Evolutionary conservation across 148 eudicot species (phyloP).

Genomic region (Oxyria digyna): DNA sequence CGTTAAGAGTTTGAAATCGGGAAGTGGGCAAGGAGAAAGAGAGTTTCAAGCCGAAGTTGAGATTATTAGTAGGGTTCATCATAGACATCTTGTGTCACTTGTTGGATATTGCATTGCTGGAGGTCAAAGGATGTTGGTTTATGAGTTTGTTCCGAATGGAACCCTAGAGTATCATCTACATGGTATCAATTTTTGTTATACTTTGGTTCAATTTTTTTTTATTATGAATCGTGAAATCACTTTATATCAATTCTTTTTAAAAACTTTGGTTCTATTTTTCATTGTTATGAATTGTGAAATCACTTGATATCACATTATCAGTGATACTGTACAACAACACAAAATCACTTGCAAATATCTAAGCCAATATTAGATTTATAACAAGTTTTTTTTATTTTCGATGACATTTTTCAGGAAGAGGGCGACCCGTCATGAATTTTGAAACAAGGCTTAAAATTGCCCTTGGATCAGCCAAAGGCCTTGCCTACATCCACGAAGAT

Average conservation of each 20-base stretch:
- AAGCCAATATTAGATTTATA: too few relatives aligned
- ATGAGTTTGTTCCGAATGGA: conserved; percentile 50
- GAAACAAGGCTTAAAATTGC: conserved; percentile 40
- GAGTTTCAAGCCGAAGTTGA: conserved; percentile 88
- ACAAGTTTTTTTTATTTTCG: too few relatives aligned
- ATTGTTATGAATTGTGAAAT: too few relatives aligned
- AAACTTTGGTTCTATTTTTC: too few relatives aligned
- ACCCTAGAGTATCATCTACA: conserved; percentile 73
- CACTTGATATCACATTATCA: too few relatives aligned
- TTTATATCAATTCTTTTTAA: too few relatives aligned
- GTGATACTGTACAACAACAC: too few relatives aligned
- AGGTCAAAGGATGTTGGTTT: conserved; percentile 64
- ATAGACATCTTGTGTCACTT: conserved; percentile 74
- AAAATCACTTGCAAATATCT: too few relatives aligned
- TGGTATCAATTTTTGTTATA: conserved; percentile 31
- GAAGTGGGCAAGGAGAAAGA: conserved; percentile 76
- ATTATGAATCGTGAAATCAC: too few relatives aligned
- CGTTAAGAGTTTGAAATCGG: conserved; percentile 61
- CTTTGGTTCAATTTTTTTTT: background rate
- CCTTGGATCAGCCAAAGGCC: conserved; percentile 52
- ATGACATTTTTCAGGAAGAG: conserved; percentile 22
- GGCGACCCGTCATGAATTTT: conserved; percentile 33
- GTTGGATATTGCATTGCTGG: conserved; percentile 73
- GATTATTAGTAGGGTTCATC: conserved; percentile 77
- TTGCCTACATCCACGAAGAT: conserved; percentile 68